Base-by-base conservation (phyloP, 2,329 filamentous ascomycete genomes). In the Colletotrichum sp. region DNA sequence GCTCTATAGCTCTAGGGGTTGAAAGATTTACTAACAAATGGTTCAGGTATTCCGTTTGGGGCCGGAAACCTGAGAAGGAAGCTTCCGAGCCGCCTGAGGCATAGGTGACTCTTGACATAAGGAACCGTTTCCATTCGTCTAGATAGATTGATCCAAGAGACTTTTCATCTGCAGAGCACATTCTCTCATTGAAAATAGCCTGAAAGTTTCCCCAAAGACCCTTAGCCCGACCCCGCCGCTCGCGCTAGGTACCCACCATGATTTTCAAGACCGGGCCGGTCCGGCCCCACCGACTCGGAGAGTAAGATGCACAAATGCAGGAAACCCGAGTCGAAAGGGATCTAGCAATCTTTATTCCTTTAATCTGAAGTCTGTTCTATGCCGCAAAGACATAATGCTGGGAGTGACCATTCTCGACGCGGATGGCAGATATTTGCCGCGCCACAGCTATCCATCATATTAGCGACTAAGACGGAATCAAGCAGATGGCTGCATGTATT, bases 51-150 rank as follows among this genome's bases (percentile, higher is more conserved):
- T 43, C 9, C 2, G 69, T 73, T 12, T 75, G 58, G 55, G 73
- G 73, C 4, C 62, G 64, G 18, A 75, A 75, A 48, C 73, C 73
- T 1, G 73, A 73, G 58, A 28, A 61, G 67, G 21, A 65, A 10
- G 48, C 62, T 18, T 58, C 52, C 14, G 66, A 61, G 48, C 34
- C n/a, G 16, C 36, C 36, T 48, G n/a, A 55, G 8, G 18, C 18
- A 55, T 55, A 55, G 48, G 10, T 55, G n/a, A 24, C 48, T 55
- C 52, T 7, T 56, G 12, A 21, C 8, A 26, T 14, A 43, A 43
- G 38, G 38, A 43, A 9, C 38, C 18, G 38, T 43, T 43, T 43
- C 16, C 38, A 18, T 38, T 38, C 16, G 16, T 38, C 36, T 43
- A n/a, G 18, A 43, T n/a, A 26, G 21, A 58, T 30, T 30, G 13